Evolutionary conservation across 164 flowering plant genomes (phyloP).

Genomic region (Cinnamomum micranthum): DNA sequence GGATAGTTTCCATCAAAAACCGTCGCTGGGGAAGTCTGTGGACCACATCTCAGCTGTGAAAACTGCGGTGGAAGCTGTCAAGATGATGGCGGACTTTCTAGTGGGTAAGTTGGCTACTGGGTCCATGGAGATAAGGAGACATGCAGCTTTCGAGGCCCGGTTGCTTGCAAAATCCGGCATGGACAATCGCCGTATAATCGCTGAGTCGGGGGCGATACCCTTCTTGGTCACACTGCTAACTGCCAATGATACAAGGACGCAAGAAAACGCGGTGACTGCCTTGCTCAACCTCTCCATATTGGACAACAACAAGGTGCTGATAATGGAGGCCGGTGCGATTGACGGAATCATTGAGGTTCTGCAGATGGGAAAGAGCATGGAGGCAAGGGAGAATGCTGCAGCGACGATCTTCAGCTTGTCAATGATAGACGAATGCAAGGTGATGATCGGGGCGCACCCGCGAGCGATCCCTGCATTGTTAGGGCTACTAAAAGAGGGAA

Average conservation of each 20-base stretch:
- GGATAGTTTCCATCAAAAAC: conserved; percentile 10
- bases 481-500: conserved; percentile 57
- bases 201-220: conserved; percentile 82
- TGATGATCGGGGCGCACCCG: conserved; percentile 50
- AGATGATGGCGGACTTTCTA: conserved; percentile 66
- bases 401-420: conserved; percentile 74
- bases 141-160: conserved; percentile 67
- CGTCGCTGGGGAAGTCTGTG: conserved; percentile 27
- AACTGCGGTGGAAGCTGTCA: conserved; percentile 51
- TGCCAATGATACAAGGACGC: conserved; percentile 49
- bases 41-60: conserved; percentile 65
- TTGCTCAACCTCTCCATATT: conserved; percentile 68
- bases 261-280: conserved; percentile 75
- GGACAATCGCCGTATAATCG: conserved; percentile 63
- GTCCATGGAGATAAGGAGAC: conserved; percentile 49
- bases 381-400: conserved; percentile 85
- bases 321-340: conserved; percentile 63
- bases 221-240: conserved; percentile 53
- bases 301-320: conserved; percentile 53
- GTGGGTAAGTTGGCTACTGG: conserved; percentile 76
- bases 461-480: conserved; percentile 56
- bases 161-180: conserved; percentile 64
- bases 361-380: conserved; percentile 52
- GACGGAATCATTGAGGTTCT: conserved; percentile 49
- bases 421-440: conserved; percentile 54